Conservation (phyloP, 371 early-diverging fungal genomes). For the Mucor lusitanicus region DNA sequence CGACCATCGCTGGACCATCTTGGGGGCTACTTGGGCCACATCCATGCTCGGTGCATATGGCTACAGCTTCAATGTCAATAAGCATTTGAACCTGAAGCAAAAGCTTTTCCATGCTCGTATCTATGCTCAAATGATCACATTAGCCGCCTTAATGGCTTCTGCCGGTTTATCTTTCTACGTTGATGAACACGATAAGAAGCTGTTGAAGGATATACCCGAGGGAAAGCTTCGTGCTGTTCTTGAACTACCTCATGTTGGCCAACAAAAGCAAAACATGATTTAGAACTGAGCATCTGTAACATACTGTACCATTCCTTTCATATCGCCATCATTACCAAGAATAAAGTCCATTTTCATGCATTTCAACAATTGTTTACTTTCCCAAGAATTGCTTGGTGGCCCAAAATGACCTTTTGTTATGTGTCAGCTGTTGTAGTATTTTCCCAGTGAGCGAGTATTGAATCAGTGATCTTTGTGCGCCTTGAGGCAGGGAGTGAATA, state of each 20-base stretch:
- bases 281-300: neutral
- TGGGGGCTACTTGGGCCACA: slow-evolving; percentile 10
- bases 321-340: neutral
- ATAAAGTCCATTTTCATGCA: neutral
- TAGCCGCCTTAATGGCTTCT: slow-evolving; percentile 4
- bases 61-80: neutral
- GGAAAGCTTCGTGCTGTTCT: slow-evolving; percentile 12
- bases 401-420: neutral
- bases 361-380: too few relatives aligned
- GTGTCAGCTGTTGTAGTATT: neutral
- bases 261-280: neutral
- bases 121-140: slow-evolving; percentile 11
- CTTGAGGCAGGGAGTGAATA: too few relatives aligned
- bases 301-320: neutral
- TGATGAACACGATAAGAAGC: slow-evolving; percentile 3
- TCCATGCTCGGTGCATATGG: slow-evolving; percentile 9
- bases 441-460: too few relatives aligned
- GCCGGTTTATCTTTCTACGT: slow-evolving; percentile 9
- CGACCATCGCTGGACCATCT: slow-evolving; percentile 7
- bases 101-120: slow-evolving; percentile 12
- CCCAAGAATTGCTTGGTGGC: neutral
- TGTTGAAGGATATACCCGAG: slow-evolving; percentile 5
- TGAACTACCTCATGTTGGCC: slow-evolving; percentile 5
- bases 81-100: neutral
- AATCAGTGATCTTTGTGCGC: too few relatives aligned